A percentile compares a stretch with the other conserved stretches of the same genome.
Conservation (phyloP, 306 rosid genomes). For the Luffa acutangula region DNA sequence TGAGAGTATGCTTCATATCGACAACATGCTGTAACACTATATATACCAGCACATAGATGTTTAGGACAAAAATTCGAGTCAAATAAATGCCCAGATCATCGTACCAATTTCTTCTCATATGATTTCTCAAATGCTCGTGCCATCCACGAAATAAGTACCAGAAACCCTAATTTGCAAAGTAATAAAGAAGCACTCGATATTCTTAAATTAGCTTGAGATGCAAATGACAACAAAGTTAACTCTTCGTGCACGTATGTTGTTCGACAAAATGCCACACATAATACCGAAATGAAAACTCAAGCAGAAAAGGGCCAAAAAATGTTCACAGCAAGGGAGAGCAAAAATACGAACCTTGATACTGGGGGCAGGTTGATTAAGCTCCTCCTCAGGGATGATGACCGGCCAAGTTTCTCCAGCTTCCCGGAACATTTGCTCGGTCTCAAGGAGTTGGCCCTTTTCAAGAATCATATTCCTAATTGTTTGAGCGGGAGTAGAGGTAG, state of each 20-base stretch:
- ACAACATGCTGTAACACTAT: neutral
- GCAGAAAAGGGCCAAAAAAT: neutral
- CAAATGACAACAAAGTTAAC: neutral
- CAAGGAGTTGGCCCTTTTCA: constrained; percentile 59
- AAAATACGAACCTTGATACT: constrained; percentile 46
- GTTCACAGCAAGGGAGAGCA: neutral
- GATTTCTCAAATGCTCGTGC: neutral
- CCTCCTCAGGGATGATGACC: constrained; percentile 54
- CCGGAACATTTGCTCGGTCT: constrained; percentile 72
- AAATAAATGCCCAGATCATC: neutral
- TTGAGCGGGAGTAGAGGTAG: constrained; percentile 69
- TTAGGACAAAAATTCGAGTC: neutral
- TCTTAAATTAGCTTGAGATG: neutral
- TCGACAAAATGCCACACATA: constrained; percentile 9
- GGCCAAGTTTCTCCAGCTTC: constrained; percentile 90
- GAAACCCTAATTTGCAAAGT: neutral
- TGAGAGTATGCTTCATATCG: neutral
- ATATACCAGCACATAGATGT: neutral
- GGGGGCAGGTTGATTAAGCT: constrained; percentile 40
- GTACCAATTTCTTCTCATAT: neutral
- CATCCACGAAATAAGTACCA: neutral
- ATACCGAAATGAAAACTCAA: neutral
- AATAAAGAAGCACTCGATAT: neutral
- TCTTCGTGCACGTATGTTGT: constrained; percentile 6
- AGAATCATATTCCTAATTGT: constrained; percentile 62